Conservation (phyloP, 2,329 filamentous ascomycete genomes). For the Phialocephala sp. region DNA sequence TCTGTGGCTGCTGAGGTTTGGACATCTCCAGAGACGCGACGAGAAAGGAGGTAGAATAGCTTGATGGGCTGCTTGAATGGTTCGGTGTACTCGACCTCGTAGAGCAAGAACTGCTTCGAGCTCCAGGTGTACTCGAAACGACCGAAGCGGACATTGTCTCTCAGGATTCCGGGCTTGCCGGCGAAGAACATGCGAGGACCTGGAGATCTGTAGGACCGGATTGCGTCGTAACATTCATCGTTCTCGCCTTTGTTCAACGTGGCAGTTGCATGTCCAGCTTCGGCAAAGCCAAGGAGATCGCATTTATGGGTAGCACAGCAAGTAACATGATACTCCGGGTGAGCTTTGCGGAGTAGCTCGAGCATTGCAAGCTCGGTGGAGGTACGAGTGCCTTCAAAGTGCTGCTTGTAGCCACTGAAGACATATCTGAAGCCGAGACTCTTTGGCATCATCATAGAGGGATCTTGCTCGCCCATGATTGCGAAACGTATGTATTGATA, state of each 20-base stretch:
- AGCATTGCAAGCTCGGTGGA: slow-evolving; percentile 26
- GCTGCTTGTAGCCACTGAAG: slow-evolving; percentile 24
- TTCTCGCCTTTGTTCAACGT: slow-evolving; percentile 12
- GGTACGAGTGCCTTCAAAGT: slow-evolving; percentile 14
- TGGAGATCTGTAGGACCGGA: slow-evolving; percentile 19
- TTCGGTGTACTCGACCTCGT: slow-evolving; percentile 27
- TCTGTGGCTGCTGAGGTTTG: slow-evolving; percentile 44
- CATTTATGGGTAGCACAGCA: slow-evolving; percentile 14
- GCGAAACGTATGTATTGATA: not conserved
- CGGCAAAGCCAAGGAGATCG: slow-evolving; percentile 34
- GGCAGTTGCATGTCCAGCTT: slow-evolving; percentile 27
- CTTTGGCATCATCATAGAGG: not conserved
- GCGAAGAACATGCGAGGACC: slow-evolving; percentile 12
- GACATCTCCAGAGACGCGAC: not conserved
- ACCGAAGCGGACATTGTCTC: slow-evolving; percentile 29
- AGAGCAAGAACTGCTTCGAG: slow-evolving; percentile 28
- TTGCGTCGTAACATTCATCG: slow-evolving; percentile 20
- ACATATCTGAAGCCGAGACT: slow-evolving; percentile 12
- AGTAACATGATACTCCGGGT: slow-evolving; percentile 26
- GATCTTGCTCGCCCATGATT: slow-evolving; percentile 19
- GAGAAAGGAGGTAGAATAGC: slow-evolving; percentile 24
- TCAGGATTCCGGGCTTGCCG: slow-evolving; percentile 16
- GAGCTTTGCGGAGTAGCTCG: slow-evolving; percentile 18
- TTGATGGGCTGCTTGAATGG: not conserved
- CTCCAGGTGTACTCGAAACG: slow-evolving; percentile 30